Base-by-base conservation (phyloP, 352 stramenopile species). In the Hyaloperonospora arabidopsidis region DNA sequence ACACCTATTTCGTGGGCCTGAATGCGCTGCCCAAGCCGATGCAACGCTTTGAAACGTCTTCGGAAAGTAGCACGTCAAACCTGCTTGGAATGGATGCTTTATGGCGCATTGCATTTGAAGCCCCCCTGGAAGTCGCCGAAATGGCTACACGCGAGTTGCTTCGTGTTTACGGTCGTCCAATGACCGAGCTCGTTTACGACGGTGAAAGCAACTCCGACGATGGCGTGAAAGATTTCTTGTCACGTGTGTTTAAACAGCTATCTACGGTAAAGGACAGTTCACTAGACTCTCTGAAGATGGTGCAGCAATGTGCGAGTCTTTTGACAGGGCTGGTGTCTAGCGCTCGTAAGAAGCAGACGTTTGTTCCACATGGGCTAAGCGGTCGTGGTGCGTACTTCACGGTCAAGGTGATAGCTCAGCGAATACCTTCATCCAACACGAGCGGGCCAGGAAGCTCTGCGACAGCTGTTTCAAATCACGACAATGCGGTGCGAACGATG, bases 81-180 rank as follows among this genome's bases (percentile, higher is more conserved):
- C 64, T 91, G 21, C 49, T 86, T 14, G 84, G 84, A 15, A 76
- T 95, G 28, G 82, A 95, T 70, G 80, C 84, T 41, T 54, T 95
- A 21, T 95, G 84, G 84, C 65, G 67, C 29, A 84, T 95, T 45
- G 80, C 82, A 12, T 90, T 95, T 51, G 76, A 90, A 62, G 76
- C 82, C 23, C 75, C 78, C 18, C 67, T 87, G 23, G 68, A 84
- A 56, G 84, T 95, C 1, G 82, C 84, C 0, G 76, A 89, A 62
- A 72, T 86, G 38, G 84, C 80, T 54, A 89, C 82, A 6, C 66
- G 74, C 12, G 82, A 95, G 52, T 54, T 95, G 17, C 65, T 95
- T 49, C 74, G 80, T 23, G 82, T 91, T 18, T 95, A 95, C 63
- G 75, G 84, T 32, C 71, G 74, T 15, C 81, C 81, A 7, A 78